Conservation (phyloP, 2,329 filamentous ascomycete genomes). For the Golovinomyces cichoracearum region DNA sequence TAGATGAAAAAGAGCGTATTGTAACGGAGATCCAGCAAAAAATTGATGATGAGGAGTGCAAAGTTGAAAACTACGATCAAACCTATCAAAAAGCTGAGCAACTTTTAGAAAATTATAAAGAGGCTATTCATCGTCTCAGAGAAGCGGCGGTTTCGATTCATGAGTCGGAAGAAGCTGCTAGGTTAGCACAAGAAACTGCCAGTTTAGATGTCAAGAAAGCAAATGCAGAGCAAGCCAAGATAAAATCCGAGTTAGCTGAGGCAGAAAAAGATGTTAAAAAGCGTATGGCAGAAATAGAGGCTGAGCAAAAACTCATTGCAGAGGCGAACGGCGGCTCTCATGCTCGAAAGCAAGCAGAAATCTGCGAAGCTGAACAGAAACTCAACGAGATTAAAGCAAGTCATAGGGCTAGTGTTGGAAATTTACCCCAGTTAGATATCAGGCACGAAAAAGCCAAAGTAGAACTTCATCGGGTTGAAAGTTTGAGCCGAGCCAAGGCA, state of each 20-base stretch:
- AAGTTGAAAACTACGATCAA: constrained; percentile 25
- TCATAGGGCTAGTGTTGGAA: constrained; percentile 19
- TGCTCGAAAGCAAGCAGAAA: constrained; percentile 30
- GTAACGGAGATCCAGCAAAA: constrained; percentile 15
- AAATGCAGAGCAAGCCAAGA: constrained; percentile 35
- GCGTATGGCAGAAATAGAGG: constrained; percentile 23
- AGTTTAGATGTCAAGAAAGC: constrained; percentile 28
- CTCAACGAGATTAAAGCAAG: constrained; percentile 20
- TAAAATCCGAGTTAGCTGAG: constrained; percentile 29
- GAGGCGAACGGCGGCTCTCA: constrained; percentile 45
- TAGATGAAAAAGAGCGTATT: constrained; percentile 19
- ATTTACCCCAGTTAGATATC: constrained; percentile 16
- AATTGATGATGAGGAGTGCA: constrained; percentile 17
- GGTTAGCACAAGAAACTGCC: constrained; percentile 26
- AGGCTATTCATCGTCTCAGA: constrained; percentile 5
- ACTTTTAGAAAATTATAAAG: constrained; percentile 15
- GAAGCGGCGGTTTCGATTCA: constrained; percentile 19
- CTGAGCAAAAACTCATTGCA: constrained; percentile 35
- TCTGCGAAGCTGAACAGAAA: constrained; percentile 29
- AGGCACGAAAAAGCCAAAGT: constrained; percentile 15
- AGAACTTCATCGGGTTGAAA: constrained; percentile 14
- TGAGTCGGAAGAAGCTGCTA: constrained; percentile 22
- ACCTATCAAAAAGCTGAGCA: constrained; percentile 14
- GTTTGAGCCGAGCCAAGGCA: constrained; percentile 20
- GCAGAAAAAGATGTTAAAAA: constrained; percentile 23